phyloP scores from a whole-genome alignment of 2,329 filamentous ascomycete species.

The Teratosphaeria viscida region DNA sequence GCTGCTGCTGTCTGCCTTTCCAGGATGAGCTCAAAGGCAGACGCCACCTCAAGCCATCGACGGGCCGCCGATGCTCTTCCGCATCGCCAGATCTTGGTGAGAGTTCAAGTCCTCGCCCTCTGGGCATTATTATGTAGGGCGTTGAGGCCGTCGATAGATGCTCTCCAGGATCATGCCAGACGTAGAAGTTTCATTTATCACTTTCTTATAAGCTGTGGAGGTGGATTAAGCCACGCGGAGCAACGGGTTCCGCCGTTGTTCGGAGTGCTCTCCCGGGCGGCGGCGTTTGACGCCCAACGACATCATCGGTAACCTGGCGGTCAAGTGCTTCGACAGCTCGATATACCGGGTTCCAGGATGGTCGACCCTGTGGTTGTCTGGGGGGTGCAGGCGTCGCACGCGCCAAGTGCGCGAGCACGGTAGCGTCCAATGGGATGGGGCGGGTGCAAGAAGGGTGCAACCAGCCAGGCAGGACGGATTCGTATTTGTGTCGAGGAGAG shows the following conservation, averaged over 20 bases:
- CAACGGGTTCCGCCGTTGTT: not conserved
- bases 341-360: not conserved
- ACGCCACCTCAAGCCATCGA: not conserved
- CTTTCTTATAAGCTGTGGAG: too few species aligned
- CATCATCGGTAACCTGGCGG: not conserved
- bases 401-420: not conserved
- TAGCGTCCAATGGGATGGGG: not conserved
- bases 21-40: not conserved
- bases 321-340: not conserved
- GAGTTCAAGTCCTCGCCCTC: not conserved
- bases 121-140: not conserved
- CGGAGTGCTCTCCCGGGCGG: not conserved
- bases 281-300: not conserved
- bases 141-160: not conserved
- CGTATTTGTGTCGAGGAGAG: not conserved
- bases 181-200: too few species aligned
- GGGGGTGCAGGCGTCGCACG: not conserved
- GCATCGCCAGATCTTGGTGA: not conserved
- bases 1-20: not conserved
- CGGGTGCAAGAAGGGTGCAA: not conserved
- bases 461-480: not conserved
- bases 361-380: not conserved
- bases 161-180: not conserved
- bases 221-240: not conserved
- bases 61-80: not conserved